Evolutionary conservation across 2,329 filamentous ascomycete species (phyloP), one percentile per base, ranked within the genome.

Genomic region (Colletotrichum sp.): DNA sequence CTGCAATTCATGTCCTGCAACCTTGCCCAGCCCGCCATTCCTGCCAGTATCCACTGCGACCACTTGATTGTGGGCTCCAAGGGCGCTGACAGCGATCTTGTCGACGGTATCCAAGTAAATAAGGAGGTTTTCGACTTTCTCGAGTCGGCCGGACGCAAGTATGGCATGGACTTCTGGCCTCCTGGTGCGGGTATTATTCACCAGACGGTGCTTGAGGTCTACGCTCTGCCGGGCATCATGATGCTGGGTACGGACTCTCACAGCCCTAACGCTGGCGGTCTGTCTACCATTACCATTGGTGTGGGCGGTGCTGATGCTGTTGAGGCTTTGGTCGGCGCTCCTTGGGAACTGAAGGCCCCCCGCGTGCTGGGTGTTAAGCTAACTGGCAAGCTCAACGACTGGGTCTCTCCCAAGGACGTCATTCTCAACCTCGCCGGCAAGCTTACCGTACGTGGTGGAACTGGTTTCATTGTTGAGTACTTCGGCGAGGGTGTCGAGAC

Each of bases 1-100:
- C 88, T 99, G 80, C 97, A 99, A 87, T 99, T 99, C 90, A 99
- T 99, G 96, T 95, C 95, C 32, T 99, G 97, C 86, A 95, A 95
- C 71, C 90, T 99, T 70, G 94, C 94, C 32, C 92, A 92, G 76
- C 98, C 97, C 3, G 96, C 96, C 12, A 96, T 99, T 66, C 97
- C 97, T 13, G 96, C 97, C 65, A 98, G 96, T 85, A 98, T 99
- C 80, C 97, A 99, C 88, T 99, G 97, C 87, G 97, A 99, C 88
- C 97, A 99, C 86, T 93, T 99, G 93, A 99, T 99, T 87, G 96
- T 99, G 34, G 97, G 96, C 72, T 94, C 98, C 86, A 94, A 93
- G 83, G 97, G 97, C 75, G 97, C 96, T 44, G 93, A 96, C 81
- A 91, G 92, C 28, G 97, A 99, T 87, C 87, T 99, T 77, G 92